These are phyloP conservation scores for Athelia sp. DNA, from an alignment of 1,284 basidiomycete genomes.

Conservation along the genomic window DNA sequence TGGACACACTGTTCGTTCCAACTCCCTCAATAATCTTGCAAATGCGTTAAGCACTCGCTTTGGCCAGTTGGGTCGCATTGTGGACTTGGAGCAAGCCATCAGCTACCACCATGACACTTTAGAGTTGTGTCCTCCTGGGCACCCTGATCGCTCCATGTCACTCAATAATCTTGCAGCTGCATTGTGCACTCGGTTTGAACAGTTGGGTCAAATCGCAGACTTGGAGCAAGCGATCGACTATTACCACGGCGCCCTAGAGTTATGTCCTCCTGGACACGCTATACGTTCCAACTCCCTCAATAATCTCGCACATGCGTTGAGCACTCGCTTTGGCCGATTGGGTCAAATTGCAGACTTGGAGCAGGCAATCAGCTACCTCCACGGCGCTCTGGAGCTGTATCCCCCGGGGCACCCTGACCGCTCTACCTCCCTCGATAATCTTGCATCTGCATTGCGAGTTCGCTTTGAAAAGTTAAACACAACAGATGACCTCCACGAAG, in stretches of 20 bases:
- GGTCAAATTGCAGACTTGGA: conserved; percentile 1
- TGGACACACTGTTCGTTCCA: conserved; percentile 5
- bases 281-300: too few relatives aligned
- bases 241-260: too few relatives aligned
- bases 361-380: conserved; percentile 17
- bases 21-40: background rate
- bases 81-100: background rate
- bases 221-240: too few relatives aligned
- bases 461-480: too few relatives aligned
- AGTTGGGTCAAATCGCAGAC: too few relatives aligned
- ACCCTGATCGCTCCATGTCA: conserved; percentile 13
- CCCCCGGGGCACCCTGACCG: conserved; percentile 13
- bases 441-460: conserved; percentile 13
- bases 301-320: too few relatives aligned
- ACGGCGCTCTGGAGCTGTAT: conserved; percentile 19
- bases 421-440: conserved; percentile 7
- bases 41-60: background rate
- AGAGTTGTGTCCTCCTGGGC: background rate
- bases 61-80: background rate
- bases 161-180: conserved; percentile 7
- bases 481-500: too few relatives aligned
- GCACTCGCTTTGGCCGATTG: too few relatives aligned
- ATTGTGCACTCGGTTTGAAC: too few relatives aligned
- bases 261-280: too few relatives aligned
- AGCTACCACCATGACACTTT: background rate